phyloP scores from a whole-genome alignment of 805 yeast species.

The Cyberlindnera mrakii region DNA sequence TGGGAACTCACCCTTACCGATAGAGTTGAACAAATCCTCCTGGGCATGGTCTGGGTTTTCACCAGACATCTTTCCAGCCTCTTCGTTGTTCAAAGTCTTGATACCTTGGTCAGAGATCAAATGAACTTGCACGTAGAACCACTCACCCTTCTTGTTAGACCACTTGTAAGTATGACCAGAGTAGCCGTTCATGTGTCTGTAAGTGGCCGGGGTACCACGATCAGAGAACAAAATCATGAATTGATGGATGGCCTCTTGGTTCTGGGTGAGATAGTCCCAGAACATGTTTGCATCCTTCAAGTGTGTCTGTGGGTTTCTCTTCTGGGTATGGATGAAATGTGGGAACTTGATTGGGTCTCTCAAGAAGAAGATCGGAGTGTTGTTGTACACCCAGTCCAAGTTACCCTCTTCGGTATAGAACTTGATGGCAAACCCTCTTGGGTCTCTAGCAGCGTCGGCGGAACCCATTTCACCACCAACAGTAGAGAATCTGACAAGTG shows the following conservation, averaged over 20 bases:
- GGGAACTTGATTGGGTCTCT: slow-evolving; percentile 87
- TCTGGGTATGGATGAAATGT: slow-evolving; percentile 83
- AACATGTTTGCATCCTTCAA: slow-evolving; percentile 72
- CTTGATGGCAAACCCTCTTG: slow-evolving; percentile 79
- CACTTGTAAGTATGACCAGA: slow-evolving; percentile 83
- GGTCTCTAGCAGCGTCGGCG: slow-evolving; percentile 81
- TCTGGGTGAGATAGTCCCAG: slow-evolving; percentile 70
- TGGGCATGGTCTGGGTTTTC: slow-evolving; percentile 79
- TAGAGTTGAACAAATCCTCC: slow-evolving; percentile 71
- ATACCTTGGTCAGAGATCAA: slow-evolving; percentile 60
- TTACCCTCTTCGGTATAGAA: slow-evolving; percentile 81
- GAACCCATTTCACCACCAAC: slow-evolving; percentile 84
- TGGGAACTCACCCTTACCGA: slow-evolving; percentile 73
- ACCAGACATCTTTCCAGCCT: slow-evolving; percentile 64
- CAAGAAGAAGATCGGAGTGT: slow-evolving; percentile 79
- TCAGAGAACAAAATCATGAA: slow-evolving; percentile 68
- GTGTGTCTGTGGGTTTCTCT: slow-evolving; percentile 78
- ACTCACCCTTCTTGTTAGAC: slow-evolving; percentile 68
- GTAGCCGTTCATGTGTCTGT: slow-evolving; percentile 77
- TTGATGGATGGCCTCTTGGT: slow-evolving; percentile 73
- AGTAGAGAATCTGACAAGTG: slow-evolving; percentile 72
- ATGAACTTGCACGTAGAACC: slow-evolving; percentile 77
- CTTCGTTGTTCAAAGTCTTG: slow-evolving; percentile 42
- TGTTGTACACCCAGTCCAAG: slow-evolving; percentile 79
- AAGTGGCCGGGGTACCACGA: slow-evolving; percentile 75